Evolutionary conservation across 805 yeast genomes (phyloP).

Genomic region (Saturnispora halmiae): DNA sequence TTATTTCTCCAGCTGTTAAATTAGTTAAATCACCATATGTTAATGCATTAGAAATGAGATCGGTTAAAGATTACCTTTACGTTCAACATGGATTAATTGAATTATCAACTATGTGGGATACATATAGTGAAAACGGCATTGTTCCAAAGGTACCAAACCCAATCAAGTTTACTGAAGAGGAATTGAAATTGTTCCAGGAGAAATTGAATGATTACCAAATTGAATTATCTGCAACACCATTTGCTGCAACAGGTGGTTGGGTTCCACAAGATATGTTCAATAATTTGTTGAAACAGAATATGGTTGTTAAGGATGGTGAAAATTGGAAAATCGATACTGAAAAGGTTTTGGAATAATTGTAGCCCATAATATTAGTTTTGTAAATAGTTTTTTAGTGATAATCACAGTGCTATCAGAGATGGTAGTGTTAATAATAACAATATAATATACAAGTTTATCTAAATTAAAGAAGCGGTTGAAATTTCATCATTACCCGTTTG

Average conservation of each 20-base stretch:
- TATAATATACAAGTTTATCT: too few species aligned
- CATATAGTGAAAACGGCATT: conserved; percentile 49
- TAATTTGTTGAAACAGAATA: conserved; percentile 55
- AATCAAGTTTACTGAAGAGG: conserved; percentile 47
- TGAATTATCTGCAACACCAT: conserved; percentile 62
- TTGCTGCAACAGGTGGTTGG: conserved; percentile 91
- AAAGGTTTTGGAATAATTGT: conserved; percentile 16
- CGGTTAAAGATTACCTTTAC: conserved; percentile 49
- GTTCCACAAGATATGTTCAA: conserved; percentile 90
- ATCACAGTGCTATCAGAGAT: too few species aligned
- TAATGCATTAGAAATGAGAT: conserved; percentile 50
- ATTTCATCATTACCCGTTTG: conserved; percentile 20
- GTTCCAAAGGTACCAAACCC: conserved; percentile 49
- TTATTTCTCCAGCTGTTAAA: conserved; percentile 77
- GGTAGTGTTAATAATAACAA: too few species aligned
- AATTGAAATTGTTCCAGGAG: conserved; percentile 47
- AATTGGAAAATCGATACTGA: conserved; percentile 34
- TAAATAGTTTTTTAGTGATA: too few species aligned
- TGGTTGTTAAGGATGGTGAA: conserved; percentile 47
- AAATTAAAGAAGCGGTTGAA: conserved; percentile 23
- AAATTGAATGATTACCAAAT: conserved; percentile 60
- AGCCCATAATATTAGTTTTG: too few species aligned
- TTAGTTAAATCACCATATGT: conserved; percentile 55
- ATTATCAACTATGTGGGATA: conserved; percentile 59
- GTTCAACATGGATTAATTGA: conserved; percentile 61